Conservation (phyloP, 306 rosid species). For the Prosopis cineraria region DNA sequence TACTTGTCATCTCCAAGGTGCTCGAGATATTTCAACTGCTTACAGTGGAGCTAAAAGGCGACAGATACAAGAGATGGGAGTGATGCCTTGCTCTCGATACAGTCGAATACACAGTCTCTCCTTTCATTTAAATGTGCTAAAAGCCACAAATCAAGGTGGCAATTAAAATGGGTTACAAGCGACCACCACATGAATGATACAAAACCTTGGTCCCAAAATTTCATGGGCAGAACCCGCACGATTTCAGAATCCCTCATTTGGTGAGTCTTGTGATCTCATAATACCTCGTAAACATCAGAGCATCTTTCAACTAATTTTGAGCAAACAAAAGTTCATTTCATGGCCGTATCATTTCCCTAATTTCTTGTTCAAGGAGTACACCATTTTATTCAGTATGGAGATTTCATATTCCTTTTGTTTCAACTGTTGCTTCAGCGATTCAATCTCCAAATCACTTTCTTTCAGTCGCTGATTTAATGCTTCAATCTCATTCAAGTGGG, state of each 20-base stretch:
- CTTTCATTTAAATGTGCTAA: neutral
- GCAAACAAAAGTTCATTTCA: neutral
- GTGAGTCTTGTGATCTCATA: neutral
- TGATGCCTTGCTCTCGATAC: neutral
- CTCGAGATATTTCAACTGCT: neutral
- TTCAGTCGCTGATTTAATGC: constrained; percentile 36
- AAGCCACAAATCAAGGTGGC: neutral
- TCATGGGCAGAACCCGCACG: neutral
- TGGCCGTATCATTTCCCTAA: neutral
- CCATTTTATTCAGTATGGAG: constrained; percentile 41
- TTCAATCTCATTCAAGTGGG: constrained; percentile 45
- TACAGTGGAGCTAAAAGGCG: no score
- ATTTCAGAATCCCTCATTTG: constrained; percentile 11
- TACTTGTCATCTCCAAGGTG: constrained; percentile 1
- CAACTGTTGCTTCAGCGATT: constrained; percentile 44
- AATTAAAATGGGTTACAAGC: neutral
- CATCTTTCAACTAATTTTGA: neutral
- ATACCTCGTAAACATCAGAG: neutral
- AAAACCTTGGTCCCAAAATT: constrained; percentile 24
- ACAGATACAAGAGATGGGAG: neutral
- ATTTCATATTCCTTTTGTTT: constrained; percentile 60
- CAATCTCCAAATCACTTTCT: constrained; percentile 37
- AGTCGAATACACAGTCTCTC: neutral
- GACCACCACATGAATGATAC: neutral
- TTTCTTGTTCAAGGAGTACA: constrained; percentile 23